Base-by-base conservation (phyloP, 768 basidiomycete genomes). In the Calocybe cyanea region DNA sequence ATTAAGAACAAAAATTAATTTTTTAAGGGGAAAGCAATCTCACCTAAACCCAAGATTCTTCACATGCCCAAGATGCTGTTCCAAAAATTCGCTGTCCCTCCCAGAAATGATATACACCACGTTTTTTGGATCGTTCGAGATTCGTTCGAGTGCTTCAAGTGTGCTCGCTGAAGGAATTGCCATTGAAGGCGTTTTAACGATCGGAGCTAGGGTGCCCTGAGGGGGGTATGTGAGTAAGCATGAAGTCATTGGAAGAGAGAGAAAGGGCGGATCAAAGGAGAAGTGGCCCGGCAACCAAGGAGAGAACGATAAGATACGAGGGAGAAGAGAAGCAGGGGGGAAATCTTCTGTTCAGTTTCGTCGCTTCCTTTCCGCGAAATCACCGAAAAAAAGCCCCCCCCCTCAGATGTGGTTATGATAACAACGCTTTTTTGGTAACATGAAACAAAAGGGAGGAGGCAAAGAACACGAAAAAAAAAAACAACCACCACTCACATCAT, bases 61-160 rank as follows among this genome's bases (percentile, higher is more conserved):
- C 47, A 99, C 71, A 63, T 92, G 85, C 1, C 94, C 95, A 17
- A 97, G 77, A 59, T 97, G 92, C 56, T 86, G 77, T 60, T 92
- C 89, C 13, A 99, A 73, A 78, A 99, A 99, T 41, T 69, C 87
- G 41, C 85, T 84, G 62, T 98, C 95, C 21, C 95, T 90, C 1
- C 95, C 95, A 0, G 93, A 96, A 63, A 99, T 96, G 65, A 99
- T 92, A 70, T 92, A 98, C 43, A 97, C 93, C 34, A 96, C 54
- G 65, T 99, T 99, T 58, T 73, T 74, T 18, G 94, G 90, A 63
- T 97, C 94, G 13, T 71, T 67, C 1, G 85, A 69, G 28, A 99
- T 77, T 47, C 71, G 71, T 43, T 77, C 65, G 47, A 99, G 83
- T 0, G 89, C 88, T 41, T 74, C 69, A 34, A 94, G 77, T 2